A percentile compares a stretch with the other conserved stretches of the same genome.
phyloP scores from a whole-genome alignment of 1,284 basidiomycete genomes.

The Cryptococcus hybrid region DNA sequence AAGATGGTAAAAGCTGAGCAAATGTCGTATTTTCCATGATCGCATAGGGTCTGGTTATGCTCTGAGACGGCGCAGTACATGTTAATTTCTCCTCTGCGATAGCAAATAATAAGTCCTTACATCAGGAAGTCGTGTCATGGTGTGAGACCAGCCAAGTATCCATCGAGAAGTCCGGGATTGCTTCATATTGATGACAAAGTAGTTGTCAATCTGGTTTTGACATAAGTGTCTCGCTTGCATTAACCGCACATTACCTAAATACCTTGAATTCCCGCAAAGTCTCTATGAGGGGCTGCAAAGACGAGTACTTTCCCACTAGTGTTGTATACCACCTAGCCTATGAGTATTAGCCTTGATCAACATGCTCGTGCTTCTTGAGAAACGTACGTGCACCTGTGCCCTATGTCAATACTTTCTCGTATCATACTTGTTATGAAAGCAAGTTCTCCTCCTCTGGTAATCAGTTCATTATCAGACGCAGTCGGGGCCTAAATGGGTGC shows the following conservation, averaged over 20 bases:
- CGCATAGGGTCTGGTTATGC: slow-evolving; percentile 16
- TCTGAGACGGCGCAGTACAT: slow-evolving; percentile 8
- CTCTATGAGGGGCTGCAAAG: slow-evolving; percentile 62
- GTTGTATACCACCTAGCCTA: slow-evolving; percentile 80
- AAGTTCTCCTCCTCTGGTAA: slow-evolving; percentile 82
- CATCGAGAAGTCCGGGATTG: slow-evolving; percentile 86
- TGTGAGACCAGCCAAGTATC: slow-evolving; percentile 83
- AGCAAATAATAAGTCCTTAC: slow-evolving; percentile 53
- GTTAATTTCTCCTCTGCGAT: too few relatives aligned
- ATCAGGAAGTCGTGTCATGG: slow-evolving; percentile 64
- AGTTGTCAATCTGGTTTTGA: slow-evolving; percentile 67
- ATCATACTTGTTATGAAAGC: slow-evolving; percentile 77
- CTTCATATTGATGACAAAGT: slow-evolving; percentile 73
- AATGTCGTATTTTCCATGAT: slow-evolving; percentile 55
- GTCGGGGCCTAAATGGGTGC: slow-evolving; percentile 66
- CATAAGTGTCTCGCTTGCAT: not conserved
- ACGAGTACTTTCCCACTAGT: slow-evolving; percentile 82
- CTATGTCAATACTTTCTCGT: slow-evolving; percentile 61
- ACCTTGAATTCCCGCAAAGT: slow-evolving; percentile 59
- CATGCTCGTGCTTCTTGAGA: not conserved
- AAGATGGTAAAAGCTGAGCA: slow-evolving; percentile 55
- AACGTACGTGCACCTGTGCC: slow-evolving; percentile 52
- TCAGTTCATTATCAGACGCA: slow-evolving; percentile 78
- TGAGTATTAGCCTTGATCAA: not conserved
- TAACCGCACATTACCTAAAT: slow-evolving; percentile 17